These are phyloP conservation scores for Ensete glaucum DNA, from an alignment of 176 grass and related monocot species.

Conservation along the genomic window DNA sequence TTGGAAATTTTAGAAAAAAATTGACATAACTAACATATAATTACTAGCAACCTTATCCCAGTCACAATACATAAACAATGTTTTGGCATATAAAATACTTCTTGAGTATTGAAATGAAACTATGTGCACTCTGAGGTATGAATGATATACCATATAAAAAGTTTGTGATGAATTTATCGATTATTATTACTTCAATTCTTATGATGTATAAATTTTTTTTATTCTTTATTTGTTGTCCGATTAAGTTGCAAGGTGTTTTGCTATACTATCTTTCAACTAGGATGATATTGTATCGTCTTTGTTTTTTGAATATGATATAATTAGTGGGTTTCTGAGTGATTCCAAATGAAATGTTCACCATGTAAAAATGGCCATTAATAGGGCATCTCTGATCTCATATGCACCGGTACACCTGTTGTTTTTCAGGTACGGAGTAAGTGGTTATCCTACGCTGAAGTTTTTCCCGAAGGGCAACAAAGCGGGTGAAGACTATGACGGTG, in stretches of 20 bases:
- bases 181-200: too few relatives aligned
- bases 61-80: not conserved
- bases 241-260: not conserved
- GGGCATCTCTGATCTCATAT: not conserved
- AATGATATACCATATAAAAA: too few relatives aligned
- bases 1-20: too few relatives aligned
- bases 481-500: conserved; percentile 92
- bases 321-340: not conserved
- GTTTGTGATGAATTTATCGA: too few relatives aligned
- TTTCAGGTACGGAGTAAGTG: conserved; percentile 81
- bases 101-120: not conserved
- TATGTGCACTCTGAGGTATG: not conserved
- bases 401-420: not conserved
- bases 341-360: not conserved
- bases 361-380: not conserved
- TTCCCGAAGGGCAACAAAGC: conserved; percentile 91
- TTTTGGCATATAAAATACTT: not conserved
- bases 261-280: too few relatives aligned
- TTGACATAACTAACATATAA: not conserved
- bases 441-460: conserved; percentile 90
- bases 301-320: not conserved
- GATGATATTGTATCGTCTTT: not conserved
- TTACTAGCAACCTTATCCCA: not conserved
- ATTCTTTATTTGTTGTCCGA: not conserved
- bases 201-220: not conserved